Evolutionary conservation across 768 basidiomycete genomes (phyloP).

Genomic region (Termitomyces sp.): DNA sequence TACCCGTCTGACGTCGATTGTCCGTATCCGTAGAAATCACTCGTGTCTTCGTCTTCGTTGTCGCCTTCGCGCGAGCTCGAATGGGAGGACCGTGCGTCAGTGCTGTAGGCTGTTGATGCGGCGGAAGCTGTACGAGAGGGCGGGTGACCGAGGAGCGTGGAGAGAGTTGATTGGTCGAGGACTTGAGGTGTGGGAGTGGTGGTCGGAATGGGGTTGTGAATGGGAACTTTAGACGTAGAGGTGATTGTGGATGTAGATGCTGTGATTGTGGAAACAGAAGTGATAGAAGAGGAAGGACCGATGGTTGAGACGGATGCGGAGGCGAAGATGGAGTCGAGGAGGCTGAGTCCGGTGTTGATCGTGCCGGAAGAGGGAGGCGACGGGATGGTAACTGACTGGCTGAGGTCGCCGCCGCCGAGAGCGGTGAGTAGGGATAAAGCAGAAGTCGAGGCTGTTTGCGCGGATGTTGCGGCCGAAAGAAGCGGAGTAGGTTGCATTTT

Average conservation of each 20-base stretch:
- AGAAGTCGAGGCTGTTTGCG: neutral
- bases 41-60: slow-evolving; percentile 43
- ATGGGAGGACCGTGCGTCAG: slow-evolving; percentile 31
- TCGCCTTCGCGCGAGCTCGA: slow-evolving; percentile 55
- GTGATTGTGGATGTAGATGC: slow-evolving; percentile 7
- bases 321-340: slow-evolving; percentile 73
- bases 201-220: slow-evolving; percentile 57
- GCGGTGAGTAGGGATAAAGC: slow-evolving; percentile 48
- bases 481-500: slow-evolving; percentile 32
- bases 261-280: slow-evolving; percentile 18
- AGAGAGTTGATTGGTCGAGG: slow-evolving; percentile 69
- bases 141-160: slow-evolving; percentile 56
- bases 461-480: slow-evolving; percentile 8
- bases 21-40: slow-evolving; percentile 22
- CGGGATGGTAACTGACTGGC: slow-evolving; percentile 8
- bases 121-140: slow-evolving; percentile 40
- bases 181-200: slow-evolving; percentile 56
- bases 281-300: slow-evolving; percentile 3
- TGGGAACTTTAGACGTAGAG: slow-evolving; percentile 20
- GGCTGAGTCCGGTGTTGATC: slow-evolving; percentile 48
- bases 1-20: slow-evolving; percentile 34
- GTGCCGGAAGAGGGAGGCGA: slow-evolving; percentile 18
- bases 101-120: slow-evolving; percentile 30
- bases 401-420: slow-evolving; percentile 21
- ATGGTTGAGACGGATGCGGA: slow-evolving; percentile 40